Evolutionary conservation across 305 asterid species (phyloP), one percentile per base, ranked within the genome.

Genomic region (Fraxinus baroniana): DNA sequence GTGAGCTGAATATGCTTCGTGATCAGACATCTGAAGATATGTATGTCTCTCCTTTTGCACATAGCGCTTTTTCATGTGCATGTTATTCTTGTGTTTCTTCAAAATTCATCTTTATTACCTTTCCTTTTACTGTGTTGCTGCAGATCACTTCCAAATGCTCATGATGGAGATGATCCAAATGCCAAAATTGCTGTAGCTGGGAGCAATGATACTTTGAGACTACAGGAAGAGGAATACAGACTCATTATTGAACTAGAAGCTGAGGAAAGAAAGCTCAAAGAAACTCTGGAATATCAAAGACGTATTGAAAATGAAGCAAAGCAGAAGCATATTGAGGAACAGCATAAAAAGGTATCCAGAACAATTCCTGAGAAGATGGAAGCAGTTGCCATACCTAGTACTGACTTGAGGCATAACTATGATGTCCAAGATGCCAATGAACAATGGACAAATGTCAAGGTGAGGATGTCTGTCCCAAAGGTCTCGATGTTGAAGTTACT

Each of bases 181-280:
- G 74, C 86, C 13, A 90, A 83, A 83, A 81, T 81, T 72, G 81
- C 66, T 55, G 83, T 78, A 82, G 86, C 86, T 88, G 89, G 85
- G 41, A 78, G 55, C 84, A 87, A 86, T 81, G 94, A 87, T 80
- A 85, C 89, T 77, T 80, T 87, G 70, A 87, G 81, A 66, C 86
- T 91, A 72, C 90, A 86, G 83, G 94, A 92, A 84, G 97, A 91
- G 79, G 98, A 94, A 84, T 85, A 88, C 84, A 91, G 88, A 80
- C 94, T 88, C 72, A 88, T 81, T 84, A 88, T 94, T 86, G 99
- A 94, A 82, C 97, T 94, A 78, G 98, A 96, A 91, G 98, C 98
- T 3, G 98, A 96, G 88, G 99, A 96, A 88, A 94, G 97, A 87
- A 92, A 94, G 93, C 98, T 96, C 82, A 97, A 94, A 91, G 99